phyloP scores from a whole-genome alignment of 306 rosid species.

The Hippophae tibetana region DNA sequence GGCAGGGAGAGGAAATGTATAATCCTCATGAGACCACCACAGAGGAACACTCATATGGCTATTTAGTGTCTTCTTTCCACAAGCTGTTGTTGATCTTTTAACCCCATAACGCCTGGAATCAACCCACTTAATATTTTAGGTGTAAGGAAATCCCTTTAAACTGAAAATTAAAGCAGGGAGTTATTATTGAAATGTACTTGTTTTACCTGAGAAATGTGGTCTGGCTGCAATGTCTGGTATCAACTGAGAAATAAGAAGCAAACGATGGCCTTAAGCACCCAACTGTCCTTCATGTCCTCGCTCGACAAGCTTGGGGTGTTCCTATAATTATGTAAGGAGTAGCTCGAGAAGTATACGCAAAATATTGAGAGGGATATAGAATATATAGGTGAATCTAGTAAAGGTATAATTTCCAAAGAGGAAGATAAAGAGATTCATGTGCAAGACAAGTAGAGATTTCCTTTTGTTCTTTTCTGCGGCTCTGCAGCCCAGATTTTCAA shows the following conservation, averaged over 20 bases:
- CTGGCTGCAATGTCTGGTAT: neutral
- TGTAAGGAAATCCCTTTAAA: neutral
- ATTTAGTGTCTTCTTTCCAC: neutral
- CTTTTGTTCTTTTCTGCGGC: too few species aligned
- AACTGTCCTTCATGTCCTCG: slow-evolving; percentile 3
- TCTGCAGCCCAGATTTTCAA: too few species aligned
- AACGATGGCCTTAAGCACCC: neutral
- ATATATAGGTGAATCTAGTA: too few species aligned
- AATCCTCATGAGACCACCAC: slow-evolving; percentile 5
- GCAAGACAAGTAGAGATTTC: too few species aligned
- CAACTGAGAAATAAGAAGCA: neutral
- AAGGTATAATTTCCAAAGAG: too few species aligned
- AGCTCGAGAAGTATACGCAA: too few species aligned
- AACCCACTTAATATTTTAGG: too few species aligned
- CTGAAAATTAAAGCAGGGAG: too few species aligned
- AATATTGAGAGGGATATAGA: too few species aligned
- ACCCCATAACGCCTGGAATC: neutral
- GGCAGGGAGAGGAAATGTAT: slow-evolving; percentile 1
- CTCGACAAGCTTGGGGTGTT: too few species aligned
- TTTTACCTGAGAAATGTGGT: slow-evolving; percentile 1
- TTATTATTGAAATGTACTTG: neutral
- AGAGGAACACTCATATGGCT: neutral
- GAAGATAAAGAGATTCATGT: too few species aligned
- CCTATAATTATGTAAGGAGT: too few species aligned
- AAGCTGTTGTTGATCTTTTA: neutral